phyloP scores from a whole-genome alignment of 164 flowering plant genomes.

The Malania oleifera region DNA sequence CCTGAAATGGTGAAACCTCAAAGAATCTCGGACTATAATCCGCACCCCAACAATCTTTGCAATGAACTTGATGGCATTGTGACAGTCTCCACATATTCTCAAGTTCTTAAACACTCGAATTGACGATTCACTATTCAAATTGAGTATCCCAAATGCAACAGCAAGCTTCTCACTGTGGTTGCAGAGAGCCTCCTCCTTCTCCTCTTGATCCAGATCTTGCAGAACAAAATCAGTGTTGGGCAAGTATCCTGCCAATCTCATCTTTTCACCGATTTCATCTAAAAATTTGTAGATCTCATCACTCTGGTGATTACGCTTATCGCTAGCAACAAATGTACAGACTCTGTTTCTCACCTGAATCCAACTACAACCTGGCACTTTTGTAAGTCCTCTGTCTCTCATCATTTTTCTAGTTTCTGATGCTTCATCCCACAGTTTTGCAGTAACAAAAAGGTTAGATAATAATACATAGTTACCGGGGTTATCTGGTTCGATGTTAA shows the following conservation, averaged over 20 bases:
- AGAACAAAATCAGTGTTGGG: conserved; percentile 52
- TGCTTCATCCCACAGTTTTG: conserved; percentile 49
- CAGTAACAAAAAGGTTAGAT: conserved; percentile 39
- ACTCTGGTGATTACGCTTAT: conserved; percentile 30
- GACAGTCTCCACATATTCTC: conserved; percentile 61
- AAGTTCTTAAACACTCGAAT: conserved; percentile 53
- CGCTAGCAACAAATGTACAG: conserved; percentile 44
- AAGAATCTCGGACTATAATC: conserved; percentile 46
- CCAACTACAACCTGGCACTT: conserved; percentile 64
- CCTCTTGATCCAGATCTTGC: conserved; percentile 56
- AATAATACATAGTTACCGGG: conserved; percentile 56
- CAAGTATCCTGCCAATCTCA: conserved; percentile 38
- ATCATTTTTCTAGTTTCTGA: conserved; percentile 44
- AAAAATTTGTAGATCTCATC: conserved; percentile 34
- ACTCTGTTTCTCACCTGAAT: conserved; percentile 42
- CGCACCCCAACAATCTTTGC: conserved; percentile 39
- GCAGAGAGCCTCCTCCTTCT: conserved; percentile 41
- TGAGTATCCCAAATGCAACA: conserved; percentile 50
- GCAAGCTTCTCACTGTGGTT: conserved; percentile 61
- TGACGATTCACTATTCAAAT: conserved; percentile 33
- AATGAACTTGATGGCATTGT: conserved; percentile 47
- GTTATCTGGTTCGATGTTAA: conserved; percentile 59
- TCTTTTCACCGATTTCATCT: conserved; percentile 34
- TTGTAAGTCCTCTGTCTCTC: conserved; percentile 45
- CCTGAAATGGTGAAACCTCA: conserved; percentile 55